These are phyloP conservation scores for Castanopsis chinensis DNA, from an alignment of 306 rosid species.

Conservation along the genomic window DNA sequence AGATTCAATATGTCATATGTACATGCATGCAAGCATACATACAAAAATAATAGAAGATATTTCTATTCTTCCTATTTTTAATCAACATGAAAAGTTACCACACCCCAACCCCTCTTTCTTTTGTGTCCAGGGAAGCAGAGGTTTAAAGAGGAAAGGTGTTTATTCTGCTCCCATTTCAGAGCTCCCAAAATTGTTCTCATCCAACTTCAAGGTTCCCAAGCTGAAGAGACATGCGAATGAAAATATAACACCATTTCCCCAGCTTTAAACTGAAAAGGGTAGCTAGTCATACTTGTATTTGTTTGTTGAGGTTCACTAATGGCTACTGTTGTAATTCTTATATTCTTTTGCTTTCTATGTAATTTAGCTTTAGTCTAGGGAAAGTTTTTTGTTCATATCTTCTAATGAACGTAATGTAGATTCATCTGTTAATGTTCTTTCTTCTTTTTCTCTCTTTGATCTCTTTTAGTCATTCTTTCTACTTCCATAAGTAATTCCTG, in stretches of 20 bases:
- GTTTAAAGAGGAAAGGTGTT: constrained; percentile 58
- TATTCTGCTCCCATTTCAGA: constrained; percentile 16
- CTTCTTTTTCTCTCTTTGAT: too few relatives aligned
- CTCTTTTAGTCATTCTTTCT: too few relatives aligned
- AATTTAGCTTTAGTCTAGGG: background rate
- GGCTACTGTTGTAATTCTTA: background rate
- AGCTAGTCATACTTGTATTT: background rate
- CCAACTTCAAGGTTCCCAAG: constrained; percentile 77
- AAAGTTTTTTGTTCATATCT: background rate
- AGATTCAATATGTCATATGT: background rate
- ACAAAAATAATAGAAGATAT: background rate
- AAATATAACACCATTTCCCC: background rate
- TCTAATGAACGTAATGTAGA: background rate
- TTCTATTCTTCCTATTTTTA: background rate
- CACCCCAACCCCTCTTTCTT: background rate
- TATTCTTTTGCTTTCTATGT: background rate
- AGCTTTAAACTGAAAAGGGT: background rate
- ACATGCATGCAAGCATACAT: background rate
- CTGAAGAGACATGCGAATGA: constrained; percentile 42
- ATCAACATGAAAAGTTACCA: background rate
- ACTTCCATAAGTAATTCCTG: too few relatives aligned
- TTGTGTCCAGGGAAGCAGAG: constrained; percentile 42
- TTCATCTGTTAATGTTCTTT: background rate
- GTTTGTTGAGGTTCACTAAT: background rate
- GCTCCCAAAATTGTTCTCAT: constrained; percentile 68